Base-by-base conservation (phyloP, 2,329 filamentous ascomycete genomes). In the Fusarium albosuccineum region DNA sequence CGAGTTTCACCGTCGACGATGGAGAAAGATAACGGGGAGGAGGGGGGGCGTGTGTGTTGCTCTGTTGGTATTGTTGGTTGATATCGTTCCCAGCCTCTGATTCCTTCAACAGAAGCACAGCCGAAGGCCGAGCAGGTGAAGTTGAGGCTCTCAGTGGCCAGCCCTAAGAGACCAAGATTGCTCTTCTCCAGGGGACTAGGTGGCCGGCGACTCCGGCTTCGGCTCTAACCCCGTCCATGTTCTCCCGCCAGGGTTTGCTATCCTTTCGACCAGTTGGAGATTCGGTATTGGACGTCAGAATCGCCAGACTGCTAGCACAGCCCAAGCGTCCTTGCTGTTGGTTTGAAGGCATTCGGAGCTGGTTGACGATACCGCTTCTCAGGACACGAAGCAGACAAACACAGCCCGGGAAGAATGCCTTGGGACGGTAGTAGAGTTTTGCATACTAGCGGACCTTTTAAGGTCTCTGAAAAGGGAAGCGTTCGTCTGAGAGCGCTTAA, bases 401-500 rank as follows among this genome's bases (percentile, higher is more conserved):
- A 66, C 42, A 56, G 54, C 50, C 50, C n/a, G 16, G 13, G 13
- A 17, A 64, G 46, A 64, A 49, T 62, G 69, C 67, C 69, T 71
- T 44, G 42, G 30, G 11, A 2, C 30, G 30, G 11, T 9, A 33
- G 30, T 9, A 33, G 30, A 33, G 30, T 33, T 33, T 46, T 11
- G 27, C 44, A 46, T 45, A 9, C 3, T 29, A 27, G 30, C 16
- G 14, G 10, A 30, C 9, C 13, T 29, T 34, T 16, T 7, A 17
- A 27, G 11, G 14, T 46, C 1, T 9, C 5, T 42, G n/a, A 16
- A 46, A 27, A 45, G 42, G 29, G 26, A 45, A 16, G 42, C 29
- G 44, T 48, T 67, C 66, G 22, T 57, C 54, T 27, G 9, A 53
- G 10, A 67, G 70, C 69, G 70, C 70, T 72, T 72, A 72, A 52